Evolutionary conservation across 2,329 filamentous ascomycete genomes (phyloP).

Genomic region (Hypoxylon rubiginosum): DNA sequence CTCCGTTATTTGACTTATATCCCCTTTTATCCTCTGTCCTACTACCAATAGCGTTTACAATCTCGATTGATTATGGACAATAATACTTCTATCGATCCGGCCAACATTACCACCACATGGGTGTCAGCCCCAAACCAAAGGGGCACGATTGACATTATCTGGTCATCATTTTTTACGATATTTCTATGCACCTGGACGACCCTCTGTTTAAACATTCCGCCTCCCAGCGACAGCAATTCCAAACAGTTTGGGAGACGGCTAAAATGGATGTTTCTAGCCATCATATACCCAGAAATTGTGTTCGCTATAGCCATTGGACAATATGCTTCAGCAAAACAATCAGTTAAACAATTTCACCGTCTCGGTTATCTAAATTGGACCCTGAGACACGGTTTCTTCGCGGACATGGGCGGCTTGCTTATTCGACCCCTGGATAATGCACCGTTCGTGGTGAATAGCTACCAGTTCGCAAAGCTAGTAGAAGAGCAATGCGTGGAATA

Average conservation of each 20-base stretch:
- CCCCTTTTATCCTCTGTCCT: too few species aligned
- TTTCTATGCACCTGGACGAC: neutral
- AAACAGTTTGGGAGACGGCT: neutral
- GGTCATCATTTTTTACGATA: neutral
- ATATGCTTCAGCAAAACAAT: neutral
- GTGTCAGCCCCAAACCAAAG: neutral
- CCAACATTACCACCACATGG: neutral
- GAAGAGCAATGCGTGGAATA: neutral
- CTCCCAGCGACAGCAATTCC: neutral
- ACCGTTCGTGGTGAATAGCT: neutral
- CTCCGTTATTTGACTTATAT: too few species aligned
- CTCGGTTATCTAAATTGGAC: neutral
- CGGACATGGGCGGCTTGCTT: neutral
- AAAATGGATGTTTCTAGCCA: neutral
- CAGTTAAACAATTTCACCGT: neutral
- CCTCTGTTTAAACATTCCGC: neutral
- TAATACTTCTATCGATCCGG: too few species aligned
- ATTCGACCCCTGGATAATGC: neutral
- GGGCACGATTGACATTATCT: neutral
- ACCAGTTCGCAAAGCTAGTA: neutral
- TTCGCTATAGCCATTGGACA: neutral
- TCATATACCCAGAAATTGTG: neutral
- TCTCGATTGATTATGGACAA: too few species aligned
- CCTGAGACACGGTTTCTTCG: neutral
- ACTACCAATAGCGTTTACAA: too few species aligned